Evolutionary conservation across 2,329 filamentous ascomycete species (phyloP).

Genomic region (Fusarium heterosporum): DNA sequence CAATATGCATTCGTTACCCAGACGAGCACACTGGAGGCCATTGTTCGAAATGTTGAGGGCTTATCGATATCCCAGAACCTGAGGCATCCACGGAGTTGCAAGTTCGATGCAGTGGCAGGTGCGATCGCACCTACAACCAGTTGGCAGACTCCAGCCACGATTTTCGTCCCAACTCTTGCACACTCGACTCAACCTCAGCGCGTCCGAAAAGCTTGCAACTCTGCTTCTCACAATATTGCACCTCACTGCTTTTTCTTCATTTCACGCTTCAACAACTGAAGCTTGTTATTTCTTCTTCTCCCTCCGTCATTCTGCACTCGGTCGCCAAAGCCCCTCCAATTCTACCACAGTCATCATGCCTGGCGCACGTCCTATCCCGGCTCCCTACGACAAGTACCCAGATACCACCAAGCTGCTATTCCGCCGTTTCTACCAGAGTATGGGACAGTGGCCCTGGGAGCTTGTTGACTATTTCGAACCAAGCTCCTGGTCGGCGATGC

Average conservation of each 20-base stretch:
- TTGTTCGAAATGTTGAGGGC: background rate
- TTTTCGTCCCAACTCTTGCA: background rate
- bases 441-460: slow-evolving; percentile 19
- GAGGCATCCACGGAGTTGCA: background rate
- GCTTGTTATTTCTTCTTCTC: too few relatives aligned
- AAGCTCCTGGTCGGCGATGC: background rate
- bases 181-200: background rate
- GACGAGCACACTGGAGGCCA: too few relatives aligned
- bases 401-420: background rate
- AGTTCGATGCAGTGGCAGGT: background rate
- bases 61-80: background rate
- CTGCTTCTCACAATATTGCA: background rate
- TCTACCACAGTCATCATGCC: background rate
- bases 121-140: background rate
- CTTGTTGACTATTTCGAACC: background rate
- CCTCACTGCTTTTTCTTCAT: background rate
- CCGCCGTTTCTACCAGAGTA: background rate
- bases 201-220: background rate
- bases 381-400: background rate
- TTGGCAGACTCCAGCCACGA: background rate
- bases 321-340: too few relatives aligned
- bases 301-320: too few relatives aligned
- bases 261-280: background rate
- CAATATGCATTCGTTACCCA: too few relatives aligned
- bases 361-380: background rate